Evolutionary conservation across 2,329 filamentous ascomycete genomes (phyloP).

Genomic region (Cryphonectria radicalis): DNA sequence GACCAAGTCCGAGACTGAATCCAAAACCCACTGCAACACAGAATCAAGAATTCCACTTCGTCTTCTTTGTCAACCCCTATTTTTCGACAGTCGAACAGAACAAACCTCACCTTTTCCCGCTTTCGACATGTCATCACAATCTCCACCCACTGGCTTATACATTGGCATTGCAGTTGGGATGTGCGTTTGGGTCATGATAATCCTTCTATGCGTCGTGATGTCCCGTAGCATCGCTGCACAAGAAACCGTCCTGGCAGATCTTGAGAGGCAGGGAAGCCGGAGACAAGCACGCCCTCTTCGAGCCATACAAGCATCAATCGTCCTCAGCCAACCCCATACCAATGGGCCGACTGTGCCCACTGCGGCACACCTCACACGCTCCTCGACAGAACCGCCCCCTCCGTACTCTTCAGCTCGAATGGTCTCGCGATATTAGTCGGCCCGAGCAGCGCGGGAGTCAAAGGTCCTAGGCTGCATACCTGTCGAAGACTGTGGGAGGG

Average conservation of each 20-base stretch:
- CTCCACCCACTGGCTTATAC: not conserved
- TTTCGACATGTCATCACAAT: not conserved
- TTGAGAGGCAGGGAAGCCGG: not conserved
- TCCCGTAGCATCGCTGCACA: not conserved
- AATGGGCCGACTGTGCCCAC: not conserved
- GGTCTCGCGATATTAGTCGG: not conserved
- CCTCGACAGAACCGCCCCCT: not conserved
- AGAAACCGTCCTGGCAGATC: not conserved
- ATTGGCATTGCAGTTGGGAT: not conserved
- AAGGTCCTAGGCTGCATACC: not conserved
- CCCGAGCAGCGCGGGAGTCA: not conserved
- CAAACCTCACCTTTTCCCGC: not conserved
- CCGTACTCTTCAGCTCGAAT: not conserved
- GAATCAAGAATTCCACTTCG: not conserved
- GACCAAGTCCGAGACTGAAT: not conserved
- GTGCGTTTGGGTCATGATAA: not conserved
- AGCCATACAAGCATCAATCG: not conserved
- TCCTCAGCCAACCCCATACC: not conserved
- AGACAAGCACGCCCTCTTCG: not conserved
- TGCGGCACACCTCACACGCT: not conserved
- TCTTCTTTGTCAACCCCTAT: not conserved
- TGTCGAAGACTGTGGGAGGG: not conserved
- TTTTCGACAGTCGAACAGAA: not conserved
- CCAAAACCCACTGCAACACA: not conserved
- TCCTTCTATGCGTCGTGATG: not conserved